Percentiles rank a stretch among this genome's conserved stretches.
Evolutionary conservation across 805 yeast species (phyloP).

Genomic region (Lipomyces chichibuensis): DNA sequence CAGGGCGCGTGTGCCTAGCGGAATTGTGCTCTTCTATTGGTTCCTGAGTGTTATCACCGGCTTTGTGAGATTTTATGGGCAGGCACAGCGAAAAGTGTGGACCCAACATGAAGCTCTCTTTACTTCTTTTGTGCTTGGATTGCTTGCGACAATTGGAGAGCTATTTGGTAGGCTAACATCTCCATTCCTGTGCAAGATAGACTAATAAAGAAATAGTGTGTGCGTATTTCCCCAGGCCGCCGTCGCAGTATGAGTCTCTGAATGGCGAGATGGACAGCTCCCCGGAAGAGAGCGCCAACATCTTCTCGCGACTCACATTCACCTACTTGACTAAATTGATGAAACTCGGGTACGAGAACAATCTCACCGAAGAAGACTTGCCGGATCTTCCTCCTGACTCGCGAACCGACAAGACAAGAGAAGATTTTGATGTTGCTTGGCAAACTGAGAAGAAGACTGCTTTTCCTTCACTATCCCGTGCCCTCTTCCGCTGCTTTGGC

Average conservation of each 20-base stretch:
- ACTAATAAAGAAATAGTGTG: constrained; percentile 8
- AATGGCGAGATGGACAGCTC: constrained; percentile 42
- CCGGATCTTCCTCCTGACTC: constrained; percentile 75
- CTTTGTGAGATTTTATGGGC: constrained; percentile 24
- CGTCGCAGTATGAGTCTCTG: constrained; percentile 42
- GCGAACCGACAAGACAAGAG: constrained; percentile 50
- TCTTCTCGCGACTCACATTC: constrained; percentile 76
- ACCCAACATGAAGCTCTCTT: constrained; percentile 4
- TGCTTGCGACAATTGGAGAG: constrained; percentile 13
- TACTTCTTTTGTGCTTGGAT: constrained; percentile 2
- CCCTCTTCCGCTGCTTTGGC: constrained; percentile 73
- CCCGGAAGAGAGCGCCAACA: constrained; percentile 57
- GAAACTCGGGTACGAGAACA: constrained; percentile 71
- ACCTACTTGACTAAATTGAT: constrained; percentile 88
- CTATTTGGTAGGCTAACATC: constrained; percentile 13
- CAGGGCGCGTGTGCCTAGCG: constrained; percentile 64
- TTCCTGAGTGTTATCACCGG: constrained; percentile 49
- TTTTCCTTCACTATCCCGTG: constrained; percentile 57
- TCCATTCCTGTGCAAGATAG: not conserved
- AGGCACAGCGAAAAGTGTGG: constrained; percentile 22
- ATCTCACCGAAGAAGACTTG: constrained; percentile 58
- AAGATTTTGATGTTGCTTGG: constrained; percentile 66
- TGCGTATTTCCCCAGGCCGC: constrained; percentile 44
- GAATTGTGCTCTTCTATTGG: constrained; percentile 76
- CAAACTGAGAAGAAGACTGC: constrained; percentile 57